These are phyloP conservation scores for Pulveroboletus ravenelii DNA, from an alignment of 768 basidiomycete genomes.

Conservation along the genomic window DNA sequence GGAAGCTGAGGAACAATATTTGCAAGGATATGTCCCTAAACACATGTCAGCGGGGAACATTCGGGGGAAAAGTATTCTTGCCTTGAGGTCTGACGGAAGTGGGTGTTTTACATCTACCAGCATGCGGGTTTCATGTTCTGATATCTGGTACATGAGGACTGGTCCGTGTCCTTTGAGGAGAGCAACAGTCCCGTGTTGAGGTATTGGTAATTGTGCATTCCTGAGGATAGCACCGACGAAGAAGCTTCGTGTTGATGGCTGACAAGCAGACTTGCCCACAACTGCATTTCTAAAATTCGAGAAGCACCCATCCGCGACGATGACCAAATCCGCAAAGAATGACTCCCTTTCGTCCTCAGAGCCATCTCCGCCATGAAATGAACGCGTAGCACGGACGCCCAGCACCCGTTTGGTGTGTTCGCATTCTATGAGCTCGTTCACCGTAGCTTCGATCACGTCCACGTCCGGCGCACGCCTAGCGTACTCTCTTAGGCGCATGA, in stretches of 20 bases:
- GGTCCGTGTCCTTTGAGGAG: constrained; percentile 80
- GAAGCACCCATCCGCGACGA: constrained; percentile 93
- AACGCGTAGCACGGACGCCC: constrained; percentile 60
- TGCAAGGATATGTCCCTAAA: constrained; percentile 61
- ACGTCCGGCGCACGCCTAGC: constrained; percentile 60
- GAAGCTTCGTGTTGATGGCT: constrained; percentile 61
- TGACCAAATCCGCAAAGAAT: constrained; percentile 70
- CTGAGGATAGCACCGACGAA: constrained; percentile 86
- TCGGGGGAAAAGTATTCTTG: constrained; percentile 14
- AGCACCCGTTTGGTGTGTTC: constrained; percentile 47
- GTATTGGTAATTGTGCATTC: constrained; percentile 67
- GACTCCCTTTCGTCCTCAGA: constrained; percentile 41
- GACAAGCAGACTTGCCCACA: constrained; percentile 46
- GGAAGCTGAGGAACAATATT: constrained; percentile 84
- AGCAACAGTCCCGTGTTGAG: constrained; percentile 78
- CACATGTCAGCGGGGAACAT: background rate
- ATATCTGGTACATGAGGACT: constrained; percentile 91
- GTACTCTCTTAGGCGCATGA: constrained; percentile 69
- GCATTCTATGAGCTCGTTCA: constrained; percentile 66
- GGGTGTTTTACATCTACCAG: constrained; percentile 86
- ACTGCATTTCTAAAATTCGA: constrained; percentile 81
- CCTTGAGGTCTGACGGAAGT: constrained; percentile 78
- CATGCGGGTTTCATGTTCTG: constrained; percentile 83
- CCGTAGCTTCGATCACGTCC: constrained; percentile 82
- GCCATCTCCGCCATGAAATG: constrained; percentile 30